A percentile compares a stretch with the other conserved stretches of the same genome.
Evolutionary conservation across 106 monocot species (phyloP).

Genomic region (Amphibolis antarctica): DNA sequence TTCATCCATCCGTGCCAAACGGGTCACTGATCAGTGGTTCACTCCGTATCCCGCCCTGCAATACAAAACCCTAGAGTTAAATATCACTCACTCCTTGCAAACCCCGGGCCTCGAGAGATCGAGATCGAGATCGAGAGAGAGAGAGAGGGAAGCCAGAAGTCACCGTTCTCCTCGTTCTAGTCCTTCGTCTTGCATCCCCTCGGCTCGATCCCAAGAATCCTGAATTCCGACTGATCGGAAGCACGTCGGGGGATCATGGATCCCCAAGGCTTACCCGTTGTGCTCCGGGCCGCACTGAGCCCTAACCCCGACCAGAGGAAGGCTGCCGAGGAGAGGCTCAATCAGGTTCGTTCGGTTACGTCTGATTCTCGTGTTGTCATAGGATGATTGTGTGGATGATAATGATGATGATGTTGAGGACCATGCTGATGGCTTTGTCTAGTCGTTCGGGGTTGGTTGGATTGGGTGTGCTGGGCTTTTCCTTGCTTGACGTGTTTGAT

Average conservation of each 20-base stretch:
- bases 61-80: constrained; percentile 1
- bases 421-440: background rate
- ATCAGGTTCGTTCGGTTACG: constrained; percentile 55
- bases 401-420: background rate
- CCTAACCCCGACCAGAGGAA: constrained; percentile 71
- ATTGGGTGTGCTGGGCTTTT: background rate
- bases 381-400: background rate
- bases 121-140: too few species aligned
- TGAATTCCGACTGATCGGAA: too few species aligned
- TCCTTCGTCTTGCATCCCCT: too few species aligned
- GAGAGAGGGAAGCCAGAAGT: too few species aligned
- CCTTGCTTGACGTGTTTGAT: background rate
- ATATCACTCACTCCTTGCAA: background rate
- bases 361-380: background rate
- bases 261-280: constrained; percentile 45
- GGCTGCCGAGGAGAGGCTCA: constrained; percentile 84
- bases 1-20: too few species aligned
- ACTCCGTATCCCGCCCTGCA: too few species aligned
- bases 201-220: too few species aligned
- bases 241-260: constrained; percentile 39
- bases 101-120: too few species aligned
- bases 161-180: too few species aligned
- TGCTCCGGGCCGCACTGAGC: constrained; percentile 85
- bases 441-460: too few species aligned
- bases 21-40: too few species aligned